Conservation (phyloP, 768 basidiomycete species). For the Xerocomellus chrysenteron region DNA sequence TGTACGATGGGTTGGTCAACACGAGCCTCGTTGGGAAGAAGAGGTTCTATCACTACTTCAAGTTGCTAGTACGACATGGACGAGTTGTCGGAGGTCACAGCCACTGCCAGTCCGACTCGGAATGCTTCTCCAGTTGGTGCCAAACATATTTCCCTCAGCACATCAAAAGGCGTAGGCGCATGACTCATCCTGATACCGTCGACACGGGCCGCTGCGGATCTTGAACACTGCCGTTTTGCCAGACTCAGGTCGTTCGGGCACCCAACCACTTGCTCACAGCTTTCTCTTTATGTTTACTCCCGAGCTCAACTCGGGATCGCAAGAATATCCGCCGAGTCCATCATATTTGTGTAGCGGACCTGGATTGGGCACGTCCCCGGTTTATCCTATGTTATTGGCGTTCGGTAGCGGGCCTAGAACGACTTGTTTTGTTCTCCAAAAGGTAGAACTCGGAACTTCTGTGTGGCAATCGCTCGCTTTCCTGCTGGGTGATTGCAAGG, state of each 20-base stretch:
- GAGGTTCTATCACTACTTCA: too few relatives aligned
- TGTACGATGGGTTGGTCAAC: neutral
- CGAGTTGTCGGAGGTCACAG: neutral
- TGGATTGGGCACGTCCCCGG: neutral
- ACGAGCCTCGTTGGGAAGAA: neutral
- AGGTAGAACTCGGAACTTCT: neutral
- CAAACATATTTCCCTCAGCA: too few relatives aligned
- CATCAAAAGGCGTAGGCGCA: neutral
- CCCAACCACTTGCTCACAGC: neutral
- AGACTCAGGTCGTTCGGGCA: neutral
- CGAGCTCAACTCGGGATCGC: neutral
- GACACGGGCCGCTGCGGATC: neutral
- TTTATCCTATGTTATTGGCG: neutral
- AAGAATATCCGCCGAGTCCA: neutral
- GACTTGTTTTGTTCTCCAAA: neutral
- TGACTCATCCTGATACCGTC: neutral
- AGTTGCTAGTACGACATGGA: too few relatives aligned
- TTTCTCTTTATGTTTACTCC: too few relatives aligned
- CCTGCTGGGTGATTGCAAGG: neutral
- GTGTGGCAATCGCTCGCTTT: neutral
- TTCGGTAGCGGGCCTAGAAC: neutral
- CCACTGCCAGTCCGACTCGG: neutral
- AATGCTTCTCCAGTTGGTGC: conserved; percentile 1
- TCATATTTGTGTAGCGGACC: neutral
- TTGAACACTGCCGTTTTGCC: neutral